Percentiles rank a stretch among this genome's conserved stretches.
Evolutionary conservation across 371 early-diverging fungal genomes (phyloP).

Genomic region (Chytridium lagenaria): DNA sequence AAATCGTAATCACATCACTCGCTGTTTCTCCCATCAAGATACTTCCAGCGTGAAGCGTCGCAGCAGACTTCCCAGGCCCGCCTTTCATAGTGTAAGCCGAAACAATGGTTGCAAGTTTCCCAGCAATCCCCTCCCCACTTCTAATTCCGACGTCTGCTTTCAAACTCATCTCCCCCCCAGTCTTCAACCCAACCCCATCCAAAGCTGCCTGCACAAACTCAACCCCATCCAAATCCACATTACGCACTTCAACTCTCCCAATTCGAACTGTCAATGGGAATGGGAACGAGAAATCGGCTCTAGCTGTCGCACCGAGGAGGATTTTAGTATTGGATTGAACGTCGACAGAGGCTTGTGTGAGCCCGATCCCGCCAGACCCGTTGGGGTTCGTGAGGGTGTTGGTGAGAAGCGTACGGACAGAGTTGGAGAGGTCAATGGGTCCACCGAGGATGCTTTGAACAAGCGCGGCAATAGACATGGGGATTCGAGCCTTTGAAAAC

Average conservation of each 20-base stretch:
- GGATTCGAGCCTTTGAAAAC: constrained; percentile 4
- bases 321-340: constrained; percentile 18
- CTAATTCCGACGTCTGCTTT: constrained; percentile 21
- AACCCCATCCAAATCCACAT: constrained; percentile 29
- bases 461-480: constrained; percentile 1
- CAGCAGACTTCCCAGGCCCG: constrained; percentile 16
- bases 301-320: constrained; percentile 13
- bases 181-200: constrained; percentile 15
- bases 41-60: constrained; percentile 23
- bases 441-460: constrained; percentile 18
- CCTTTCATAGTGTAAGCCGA: constrained; percentile 10
- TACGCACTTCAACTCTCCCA: background rate
- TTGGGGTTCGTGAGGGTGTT: constrained; percentile 13
- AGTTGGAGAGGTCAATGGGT: constrained; percentile 11
- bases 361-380: constrained; percentile 15
- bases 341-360: constrained; percentile 5
- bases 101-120: constrained; percentile 24
- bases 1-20: constrained; percentile 27
- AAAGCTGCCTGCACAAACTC: constrained; percentile 18
- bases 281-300: constrained; percentile 17
- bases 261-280: constrained; percentile 15
- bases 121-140: constrained; percentile 20
- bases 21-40: constrained; percentile 1
- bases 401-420: constrained; percentile 3
- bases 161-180: constrained; percentile 14